Evolutionary conservation across 768 basidiomycete species (phyloP), one percentile per base, ranked within the genome.

Genomic region (Auriscalpium vulgare): DNA sequence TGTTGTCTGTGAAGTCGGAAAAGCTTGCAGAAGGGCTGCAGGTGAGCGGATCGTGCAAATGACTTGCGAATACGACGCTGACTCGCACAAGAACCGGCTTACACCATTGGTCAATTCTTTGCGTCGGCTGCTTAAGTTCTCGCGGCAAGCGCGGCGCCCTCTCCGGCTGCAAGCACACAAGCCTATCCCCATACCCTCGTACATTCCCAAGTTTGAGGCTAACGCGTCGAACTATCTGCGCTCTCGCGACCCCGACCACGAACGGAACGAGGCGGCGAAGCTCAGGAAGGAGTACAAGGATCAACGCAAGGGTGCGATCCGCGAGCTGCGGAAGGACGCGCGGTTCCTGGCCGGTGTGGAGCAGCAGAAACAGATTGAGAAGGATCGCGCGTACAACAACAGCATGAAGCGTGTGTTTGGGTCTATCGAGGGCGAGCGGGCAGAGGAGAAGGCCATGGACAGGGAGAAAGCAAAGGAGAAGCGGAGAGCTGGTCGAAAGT

Each of bases 301-400:
- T 73, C 97, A 98, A 76, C 77, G 82, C 66, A 98, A 97, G 77
- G 95, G 97, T 46, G 97, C 97, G 5, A 93, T 99, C 59, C 78
- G 95, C 47, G 97, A 99, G 68, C 76, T 99, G 53, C 83, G 97
- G 58, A 97, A 97, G 76, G 97, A 99, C 67, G 86, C 92, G 59
- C 79, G 82, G 62, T 99, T 97, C 82, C 75, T 99, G 71, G 92
- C 95, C 10, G 78, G 77, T 34, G 93, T 95, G 67, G 85, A 92
- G 64, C 85, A 91, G 66, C 82, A 85, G 72, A 83, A 86, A 66
- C 88, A 91, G 72, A 73, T 76, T 69, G 88, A 88, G 74, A 95
- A 92, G 78, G 95, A 97, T 65, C 74, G 65, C 59, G 72, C 71
- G 34, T 97, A 99, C 71, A 84, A 82, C 64, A 81, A 83, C 50